Conservation (phyloP, 352 stramenopile species). For the Globisporangium cylindrosporum region DNA sequence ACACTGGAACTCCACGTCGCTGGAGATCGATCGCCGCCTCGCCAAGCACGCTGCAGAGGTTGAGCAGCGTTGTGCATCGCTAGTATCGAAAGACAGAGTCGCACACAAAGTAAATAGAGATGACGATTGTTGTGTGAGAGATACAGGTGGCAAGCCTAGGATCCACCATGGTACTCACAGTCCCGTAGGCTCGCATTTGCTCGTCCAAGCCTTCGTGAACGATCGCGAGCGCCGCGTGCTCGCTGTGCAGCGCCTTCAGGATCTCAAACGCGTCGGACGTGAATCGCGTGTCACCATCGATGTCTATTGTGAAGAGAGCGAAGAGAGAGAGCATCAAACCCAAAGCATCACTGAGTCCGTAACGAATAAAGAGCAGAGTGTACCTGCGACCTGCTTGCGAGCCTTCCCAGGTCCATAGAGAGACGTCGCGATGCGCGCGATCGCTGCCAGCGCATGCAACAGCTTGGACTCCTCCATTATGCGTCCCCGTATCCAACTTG, state of each 20-base stretch:
- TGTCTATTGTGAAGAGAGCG: conserved; percentile 8
- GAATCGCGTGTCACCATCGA: conserved; percentile 10
- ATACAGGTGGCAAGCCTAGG: too few relatives aligned
- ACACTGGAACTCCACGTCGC: conserved; percentile 8
- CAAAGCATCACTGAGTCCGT: neutral
- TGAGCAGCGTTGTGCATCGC: conserved; percentile 18
- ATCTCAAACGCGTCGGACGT: conserved; percentile 18
- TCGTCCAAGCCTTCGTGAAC: conserved; percentile 8
- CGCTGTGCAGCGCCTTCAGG: conserved; percentile 6
- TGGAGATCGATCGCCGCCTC: conserved; percentile 16
- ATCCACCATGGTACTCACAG: neutral
- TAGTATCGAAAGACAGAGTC: neutral
- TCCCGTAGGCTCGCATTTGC: conserved; percentile 10
- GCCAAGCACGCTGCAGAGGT: conserved; percentile 9
- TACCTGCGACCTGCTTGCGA: conserved; percentile 17
- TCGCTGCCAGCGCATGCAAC: conserved; percentile 2
- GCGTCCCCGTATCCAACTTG: neutral
- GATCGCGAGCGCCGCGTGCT: conserved; percentile 18
- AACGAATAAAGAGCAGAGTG: neutral
- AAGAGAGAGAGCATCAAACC: neutral
- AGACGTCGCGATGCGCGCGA: conserved; percentile 9
- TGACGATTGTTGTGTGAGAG: too few relatives aligned
- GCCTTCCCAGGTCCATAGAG: conserved; percentile 17
- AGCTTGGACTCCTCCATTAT: neutral
- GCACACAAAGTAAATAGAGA: too few relatives aligned